Conservation (phyloP, 73 alveolate genomes). For the Paramecium pentaurelia region DNA sequence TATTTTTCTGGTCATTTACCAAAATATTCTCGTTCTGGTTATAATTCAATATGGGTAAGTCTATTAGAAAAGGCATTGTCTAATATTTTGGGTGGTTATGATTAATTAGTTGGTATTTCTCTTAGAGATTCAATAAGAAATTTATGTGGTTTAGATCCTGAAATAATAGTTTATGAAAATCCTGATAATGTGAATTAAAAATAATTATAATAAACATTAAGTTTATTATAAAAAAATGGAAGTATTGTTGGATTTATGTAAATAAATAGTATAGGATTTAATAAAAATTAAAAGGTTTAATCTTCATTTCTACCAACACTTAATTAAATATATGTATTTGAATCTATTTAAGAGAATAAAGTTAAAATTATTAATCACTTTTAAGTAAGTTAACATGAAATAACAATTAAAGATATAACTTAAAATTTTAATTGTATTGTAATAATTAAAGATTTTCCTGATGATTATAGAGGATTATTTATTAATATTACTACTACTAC, state of each 20-base stretch:
- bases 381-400: background rate
- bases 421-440: background rate
- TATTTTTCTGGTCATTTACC: background rate
- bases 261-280: background rate
- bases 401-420: background rate
- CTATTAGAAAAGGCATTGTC: slow-evolving; percentile 23
- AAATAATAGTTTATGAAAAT: background rate
- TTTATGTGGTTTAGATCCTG: slow-evolving; percentile 18
- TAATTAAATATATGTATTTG: background rate
- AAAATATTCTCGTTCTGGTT: background rate
- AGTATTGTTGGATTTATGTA: slow-evolving; percentile 19
- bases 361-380: background rate
- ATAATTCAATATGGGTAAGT: slow-evolving; percentile 5
- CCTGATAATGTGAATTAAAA: slow-evolving; percentile 24
- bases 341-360: background rate
- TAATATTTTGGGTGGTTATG: background rate
- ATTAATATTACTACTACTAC: background rate
- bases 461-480: background rate
- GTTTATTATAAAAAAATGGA: background rate
- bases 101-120: background rate
- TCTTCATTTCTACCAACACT: background rate
- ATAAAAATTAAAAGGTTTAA: background rate
- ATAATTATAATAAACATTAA: background rate
- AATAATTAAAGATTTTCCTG: slow-evolving; percentile 9
- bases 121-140: background rate